phyloP scores from a whole-genome alignment of 2,329 filamentous ascomycete genomes.

The Stemphylium vesicarium region DNA sequence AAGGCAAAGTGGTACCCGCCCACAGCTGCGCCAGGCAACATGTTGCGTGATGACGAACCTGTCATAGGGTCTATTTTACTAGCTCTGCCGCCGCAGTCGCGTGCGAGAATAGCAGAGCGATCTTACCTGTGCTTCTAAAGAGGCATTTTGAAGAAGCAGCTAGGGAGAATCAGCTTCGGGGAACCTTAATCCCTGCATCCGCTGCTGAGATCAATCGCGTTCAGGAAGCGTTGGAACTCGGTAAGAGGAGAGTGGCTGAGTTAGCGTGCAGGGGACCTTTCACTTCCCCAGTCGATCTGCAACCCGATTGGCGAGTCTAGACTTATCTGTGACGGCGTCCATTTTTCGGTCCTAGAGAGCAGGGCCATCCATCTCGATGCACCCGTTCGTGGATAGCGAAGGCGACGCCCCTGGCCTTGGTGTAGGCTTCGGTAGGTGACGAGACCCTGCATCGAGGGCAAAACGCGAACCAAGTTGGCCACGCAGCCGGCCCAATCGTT shows the following conservation, averaged over 20 bases:
- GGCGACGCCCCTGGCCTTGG: constrained; percentile 7
- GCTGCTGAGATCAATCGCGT: constrained; percentile 28
- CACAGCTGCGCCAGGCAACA: constrained; percentile 24
- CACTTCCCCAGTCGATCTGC: constrained; percentile 33
- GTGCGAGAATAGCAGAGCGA: constrained; percentile 27
- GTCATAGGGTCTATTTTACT: constrained; percentile 37
- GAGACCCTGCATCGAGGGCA: no score
- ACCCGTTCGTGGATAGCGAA: neutral
- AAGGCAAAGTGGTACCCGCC: constrained; percentile 22
- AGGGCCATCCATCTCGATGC: constrained; percentile 24
- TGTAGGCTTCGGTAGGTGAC: neutral
- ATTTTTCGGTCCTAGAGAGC: constrained; percentile 16
- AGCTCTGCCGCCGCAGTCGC: constrained; percentile 47
- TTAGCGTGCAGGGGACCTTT: constrained; percentile 31
- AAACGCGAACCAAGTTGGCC: neutral
- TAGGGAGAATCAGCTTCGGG: constrained; percentile 37
- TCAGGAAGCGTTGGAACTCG: constrained; percentile 28
- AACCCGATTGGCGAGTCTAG: constrained; percentile 43
- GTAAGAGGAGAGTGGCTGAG: constrained; percentile 36
- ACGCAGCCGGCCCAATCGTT: constrained; percentile 1
- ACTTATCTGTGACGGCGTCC: constrained; percentile 29
- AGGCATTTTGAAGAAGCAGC: constrained; percentile 20
- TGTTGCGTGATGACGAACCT: constrained; percentile 32
- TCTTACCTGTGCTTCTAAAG: constrained; percentile 24
- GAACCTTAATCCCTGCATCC: constrained; percentile 42